A percentile compares a stretch with the other conserved stretches of the same genome.
These are phyloP conservation scores for Trichosporon ovoides DNA, from an alignment of 1,284 basidiomycete species.

Conservation along the genomic window DNA sequence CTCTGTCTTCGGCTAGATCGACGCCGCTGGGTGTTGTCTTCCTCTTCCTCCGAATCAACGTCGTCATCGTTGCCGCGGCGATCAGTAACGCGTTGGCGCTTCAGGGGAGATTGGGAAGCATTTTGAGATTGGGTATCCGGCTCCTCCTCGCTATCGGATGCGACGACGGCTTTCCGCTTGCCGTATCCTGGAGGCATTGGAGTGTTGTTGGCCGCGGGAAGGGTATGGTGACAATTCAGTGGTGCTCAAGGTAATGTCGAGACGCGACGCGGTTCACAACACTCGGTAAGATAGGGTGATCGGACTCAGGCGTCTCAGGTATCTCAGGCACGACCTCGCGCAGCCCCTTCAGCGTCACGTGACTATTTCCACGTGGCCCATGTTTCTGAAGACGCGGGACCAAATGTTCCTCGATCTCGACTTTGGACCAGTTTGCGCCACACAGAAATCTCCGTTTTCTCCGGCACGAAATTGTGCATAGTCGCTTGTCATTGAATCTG, in stretches of 20 bases:
- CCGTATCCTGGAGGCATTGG: not conserved
- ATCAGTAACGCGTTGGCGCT: not conserved
- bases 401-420: not conserved
- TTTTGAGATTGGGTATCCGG: not conserved
- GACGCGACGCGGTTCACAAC: slow-evolving; percentile 4
- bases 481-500: not conserved
- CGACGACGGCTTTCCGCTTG: not conserved
- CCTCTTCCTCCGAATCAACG: slow-evolving; percentile 5
- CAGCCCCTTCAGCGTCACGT: not conserved
- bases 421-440: not conserved
- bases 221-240: not conserved
- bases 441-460: not conserved
- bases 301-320: slow-evolving; percentile 5
- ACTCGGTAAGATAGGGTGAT: not conserved
- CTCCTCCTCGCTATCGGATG: slow-evolving; percentile 3
- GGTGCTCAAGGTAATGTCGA: not conserved
- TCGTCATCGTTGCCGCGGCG: not conserved
- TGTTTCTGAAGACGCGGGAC: not conserved
- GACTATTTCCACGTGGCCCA: not conserved
- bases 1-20: not conserved
- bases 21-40: not conserved
- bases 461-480: not conserved
- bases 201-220: not conserved
- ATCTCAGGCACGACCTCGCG: not conserved
- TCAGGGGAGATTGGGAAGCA: not conserved